phyloP scores from a whole-genome alignment of 495 filamentous ascomycete species.

The Penicillium waksmanii region DNA sequence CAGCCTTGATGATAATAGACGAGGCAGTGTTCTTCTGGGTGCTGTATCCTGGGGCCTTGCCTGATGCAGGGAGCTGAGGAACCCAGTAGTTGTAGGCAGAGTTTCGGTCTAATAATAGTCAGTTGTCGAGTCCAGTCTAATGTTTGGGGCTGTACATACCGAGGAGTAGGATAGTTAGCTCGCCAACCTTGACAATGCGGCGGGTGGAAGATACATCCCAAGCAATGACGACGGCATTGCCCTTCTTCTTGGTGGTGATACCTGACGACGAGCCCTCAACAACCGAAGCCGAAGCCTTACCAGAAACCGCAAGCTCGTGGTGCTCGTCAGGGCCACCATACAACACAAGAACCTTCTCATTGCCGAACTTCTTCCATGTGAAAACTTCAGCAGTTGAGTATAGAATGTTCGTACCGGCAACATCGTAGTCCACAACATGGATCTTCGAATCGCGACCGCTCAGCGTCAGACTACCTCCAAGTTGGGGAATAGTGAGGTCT shows the following conservation, averaged over 20 bases:
- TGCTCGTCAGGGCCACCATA: slow-evolving; percentile 72
- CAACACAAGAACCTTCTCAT: slow-evolving; percentile 64
- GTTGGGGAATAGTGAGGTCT: slow-evolving; percentile 62
- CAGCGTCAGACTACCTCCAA: slow-evolving; percentile 63
- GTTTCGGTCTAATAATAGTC: slow-evolving; percentile 57
- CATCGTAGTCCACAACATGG: slow-evolving; percentile 72
- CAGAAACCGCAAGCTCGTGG: slow-evolving; percentile 66
- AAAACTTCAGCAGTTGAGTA: slow-evolving; percentile 81
- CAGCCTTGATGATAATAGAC: slow-evolving; percentile 68
- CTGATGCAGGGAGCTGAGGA: slow-evolving; percentile 50
- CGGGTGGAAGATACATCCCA: slow-evolving; percentile 56
- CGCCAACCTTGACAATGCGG: slow-evolving; percentile 58
- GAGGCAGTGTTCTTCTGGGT: slow-evolving; percentile 44
- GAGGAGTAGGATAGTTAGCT: slow-evolving; percentile 59
- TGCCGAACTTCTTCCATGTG: slow-evolving; percentile 66
- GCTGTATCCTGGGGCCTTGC: slow-evolving; percentile 39
- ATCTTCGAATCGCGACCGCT: slow-evolving; percentile 77
- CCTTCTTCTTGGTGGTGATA: slow-evolving; percentile 45
- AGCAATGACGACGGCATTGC: slow-evolving; percentile 56
- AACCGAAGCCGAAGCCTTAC: slow-evolving; percentile 40
- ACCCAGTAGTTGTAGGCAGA: slow-evolving; percentile 79
- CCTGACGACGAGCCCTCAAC: slow-evolving; percentile 52
- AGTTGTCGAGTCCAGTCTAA: background rate
- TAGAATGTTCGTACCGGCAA: slow-evolving; percentile 64
- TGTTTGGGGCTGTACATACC: slow-evolving; percentile 24